A percentile compares a stretch with the other conserved stretches of the same genome.
Conservation (phyloP, 2,329 filamentous ascomycete species). For the Fusarium sambucinum region DNA sequence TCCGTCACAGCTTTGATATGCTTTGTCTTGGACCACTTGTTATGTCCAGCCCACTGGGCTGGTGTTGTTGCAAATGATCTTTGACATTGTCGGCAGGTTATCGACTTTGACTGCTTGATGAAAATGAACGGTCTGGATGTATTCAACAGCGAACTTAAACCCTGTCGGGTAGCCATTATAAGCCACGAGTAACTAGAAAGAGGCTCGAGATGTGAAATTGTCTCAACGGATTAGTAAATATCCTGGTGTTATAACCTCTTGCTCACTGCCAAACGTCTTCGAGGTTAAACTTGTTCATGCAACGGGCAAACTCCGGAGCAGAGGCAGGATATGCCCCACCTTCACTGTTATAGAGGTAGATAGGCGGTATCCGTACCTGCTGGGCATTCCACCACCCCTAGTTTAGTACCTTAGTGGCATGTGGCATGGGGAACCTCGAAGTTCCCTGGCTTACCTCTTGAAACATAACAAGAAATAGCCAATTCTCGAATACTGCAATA, state of each 20-base stretch:
- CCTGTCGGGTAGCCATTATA: constrained; percentile 35
- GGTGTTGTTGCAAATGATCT: constrained; percentile 63
- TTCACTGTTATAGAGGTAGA: constrained; percentile 9
- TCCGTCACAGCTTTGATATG: constrained; percentile 94
- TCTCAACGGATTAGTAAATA: constrained; percentile 1
- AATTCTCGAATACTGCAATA: constrained; percentile 18
- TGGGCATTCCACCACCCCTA: constrained; percentile 25
- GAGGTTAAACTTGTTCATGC: constrained; percentile 27
- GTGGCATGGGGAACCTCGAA: constrained; percentile 46
- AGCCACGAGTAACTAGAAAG: neutral
- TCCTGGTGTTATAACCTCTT: neutral
- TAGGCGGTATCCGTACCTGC: constrained; percentile 27
- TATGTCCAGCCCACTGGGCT: constrained; percentile 75
- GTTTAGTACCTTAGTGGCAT: constrained; percentile 34
- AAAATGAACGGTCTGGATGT: constrained; percentile 17
- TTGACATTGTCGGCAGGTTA: constrained; percentile 61
- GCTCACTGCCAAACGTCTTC: constrained; percentile 1
- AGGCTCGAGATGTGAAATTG: neutral
- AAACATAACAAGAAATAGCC: constrained; percentile 31
- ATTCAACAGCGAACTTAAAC: constrained; percentile 33
- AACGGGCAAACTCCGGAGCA: constrained; percentile 50
- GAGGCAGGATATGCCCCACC: constrained; percentile 29
- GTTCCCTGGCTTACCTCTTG: constrained; percentile 33
- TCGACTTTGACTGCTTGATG: constrained; percentile 20
- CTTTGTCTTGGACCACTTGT: constrained; percentile 95